Evolutionary conservation across 805 yeast species (phyloP), one percentile per base, ranked within the genome.

Genomic region (Starmerella sp.): DNA sequence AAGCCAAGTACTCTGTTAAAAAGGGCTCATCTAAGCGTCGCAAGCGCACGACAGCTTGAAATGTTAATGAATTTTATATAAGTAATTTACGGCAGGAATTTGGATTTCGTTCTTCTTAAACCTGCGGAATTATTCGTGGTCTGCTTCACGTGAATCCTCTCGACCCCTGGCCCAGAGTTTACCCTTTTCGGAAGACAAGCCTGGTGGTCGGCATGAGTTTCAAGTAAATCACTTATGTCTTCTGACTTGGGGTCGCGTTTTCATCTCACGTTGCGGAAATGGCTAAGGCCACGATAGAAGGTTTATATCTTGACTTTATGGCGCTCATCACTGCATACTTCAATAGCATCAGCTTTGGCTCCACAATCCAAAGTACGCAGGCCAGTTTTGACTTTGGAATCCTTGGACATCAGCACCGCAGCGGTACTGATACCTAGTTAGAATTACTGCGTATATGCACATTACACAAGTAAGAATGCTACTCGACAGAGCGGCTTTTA

Each of bases 1-100:
- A 59, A 45, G 49, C 54, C 4, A 57, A 57, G 45, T 59, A 59
- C 30, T 17, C 52, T 3, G 54, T 43, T 3, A 48, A 42, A 5
- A 57, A 54, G 34, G 44, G 22, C 35, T 8, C 47, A 2, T 9
- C 48, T 9, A 44, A 44, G 30, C 35, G 35, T 22, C 49, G 49
- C 17, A 46, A 46, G 49, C 49, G 49, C 10, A 22, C 31, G 17
- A n/a, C 31, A 8, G 11, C 13, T 6, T 39, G 22, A 22, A 11
- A 17, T 39, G 28, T n/a, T 39, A 39, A 39, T 39, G 43, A 39
- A 15, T 5, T 6, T 15, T 15, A 22, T 22, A 22, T 22, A 22
- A 22, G 3, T 22, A 22, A 22, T 22, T 2, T 22, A 22, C 22
- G 2, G 3, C 22, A 22, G 3, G 22, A 22, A 22, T 22, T 22